These are phyloP conservation scores for Nigrograna mackinnonii DNA, from an alignment of 2,329 filamentous ascomycete genomes.

Conservation along the genomic window DNA sequence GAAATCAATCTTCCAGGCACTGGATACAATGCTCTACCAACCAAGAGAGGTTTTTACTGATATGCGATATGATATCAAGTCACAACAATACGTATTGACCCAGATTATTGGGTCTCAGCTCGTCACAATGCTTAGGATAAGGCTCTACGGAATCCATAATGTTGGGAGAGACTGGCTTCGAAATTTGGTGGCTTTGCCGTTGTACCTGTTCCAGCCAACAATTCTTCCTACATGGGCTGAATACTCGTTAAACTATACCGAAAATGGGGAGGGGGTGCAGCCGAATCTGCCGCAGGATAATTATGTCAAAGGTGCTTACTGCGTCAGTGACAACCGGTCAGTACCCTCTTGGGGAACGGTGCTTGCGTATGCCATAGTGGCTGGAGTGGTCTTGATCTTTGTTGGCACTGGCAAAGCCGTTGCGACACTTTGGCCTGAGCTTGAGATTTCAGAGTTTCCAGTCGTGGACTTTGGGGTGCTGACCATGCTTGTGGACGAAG, in stretches of 20 bases:
- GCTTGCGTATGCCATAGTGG: slow-evolving; percentile 14
- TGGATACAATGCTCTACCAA: slow-evolving; percentile 13
- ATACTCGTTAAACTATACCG: not conserved
- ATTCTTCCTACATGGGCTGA: slow-evolving; percentile 1
- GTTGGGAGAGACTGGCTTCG: slow-evolving; percentile 14
- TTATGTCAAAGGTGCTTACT: slow-evolving; percentile 14
- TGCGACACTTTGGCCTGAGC: slow-evolving; percentile 3
- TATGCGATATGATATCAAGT: slow-evolving; percentile 10
- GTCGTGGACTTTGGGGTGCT: slow-evolving; percentile 13
- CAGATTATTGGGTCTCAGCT: slow-evolving; percentile 10
- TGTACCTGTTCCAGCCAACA: slow-evolving; percentile 18
- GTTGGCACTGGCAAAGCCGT: slow-evolving; percentile 9
- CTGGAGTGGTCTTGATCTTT: slow-evolving; percentile 9
- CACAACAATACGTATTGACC: slow-evolving; percentile 14
- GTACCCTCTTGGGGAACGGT: slow-evolving; percentile 14
- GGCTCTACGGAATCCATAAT: slow-evolving; percentile 5
- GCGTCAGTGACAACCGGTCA: slow-evolving; percentile 9
- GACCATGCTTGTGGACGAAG: slow-evolving; percentile 5
- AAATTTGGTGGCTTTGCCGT: slow-evolving; percentile 13
- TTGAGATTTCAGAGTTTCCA: slow-evolving; percentile 15
- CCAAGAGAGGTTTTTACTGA: slow-evolving; percentile 7
- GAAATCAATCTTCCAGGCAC: slow-evolving; percentile 10
- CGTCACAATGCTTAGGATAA: too few species aligned
- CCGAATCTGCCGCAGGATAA: slow-evolving; percentile 16
- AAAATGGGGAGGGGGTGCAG: slow-evolving; percentile 7